Evolutionary conservation across 768 basidiomycete genomes (phyloP).

Genomic region (Collybiopsis luxurians): DNA sequence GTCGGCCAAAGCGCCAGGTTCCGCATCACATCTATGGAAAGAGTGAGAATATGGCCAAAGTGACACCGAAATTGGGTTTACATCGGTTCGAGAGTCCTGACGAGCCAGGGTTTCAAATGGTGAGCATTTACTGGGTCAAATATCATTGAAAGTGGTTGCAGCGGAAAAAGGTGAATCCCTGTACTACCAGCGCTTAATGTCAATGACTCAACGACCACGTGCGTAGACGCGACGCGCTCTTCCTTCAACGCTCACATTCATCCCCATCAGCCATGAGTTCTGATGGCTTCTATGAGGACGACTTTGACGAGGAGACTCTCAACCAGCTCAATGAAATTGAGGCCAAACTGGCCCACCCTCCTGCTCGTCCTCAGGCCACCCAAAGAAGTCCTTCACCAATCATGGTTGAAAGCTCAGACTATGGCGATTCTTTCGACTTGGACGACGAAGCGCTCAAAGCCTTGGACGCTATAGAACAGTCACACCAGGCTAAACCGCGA

Average conservation of each 20-base stretch:
- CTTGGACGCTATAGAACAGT: constrained; percentile 50
- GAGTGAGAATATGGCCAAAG: constrained; percentile 6
- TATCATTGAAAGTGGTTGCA: constrained; percentile 43
- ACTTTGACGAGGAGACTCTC: constrained; percentile 55
- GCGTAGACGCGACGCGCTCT: not conserved
- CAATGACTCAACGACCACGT: not conserved
- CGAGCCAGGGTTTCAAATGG: constrained; percentile 85
- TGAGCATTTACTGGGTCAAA: constrained; percentile 61
- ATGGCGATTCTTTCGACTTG: constrained; percentile 46
- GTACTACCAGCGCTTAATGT: not conserved
- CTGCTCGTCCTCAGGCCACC: constrained; percentile 16
- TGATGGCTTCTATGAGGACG: constrained; percentile 73
- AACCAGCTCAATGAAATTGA: constrained; percentile 71
- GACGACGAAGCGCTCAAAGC: constrained; percentile 56
- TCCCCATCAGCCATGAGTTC: constrained; percentile 63
- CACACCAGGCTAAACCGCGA: constrained; percentile 37
- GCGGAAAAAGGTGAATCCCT: not conserved
- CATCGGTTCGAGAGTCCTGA: constrained; percentile 90
- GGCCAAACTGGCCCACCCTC: constrained; percentile 41
- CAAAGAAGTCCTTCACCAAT: constrained; percentile 15
- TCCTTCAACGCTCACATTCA: not conserved
- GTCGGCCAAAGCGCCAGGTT: constrained; percentile 89
- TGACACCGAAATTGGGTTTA: constrained; percentile 35
- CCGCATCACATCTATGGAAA: constrained; percentile 83
- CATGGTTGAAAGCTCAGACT: constrained; percentile 10